Conservation (phyloP, 805 yeast species). For the Saturnispora besseyi region DNA sequence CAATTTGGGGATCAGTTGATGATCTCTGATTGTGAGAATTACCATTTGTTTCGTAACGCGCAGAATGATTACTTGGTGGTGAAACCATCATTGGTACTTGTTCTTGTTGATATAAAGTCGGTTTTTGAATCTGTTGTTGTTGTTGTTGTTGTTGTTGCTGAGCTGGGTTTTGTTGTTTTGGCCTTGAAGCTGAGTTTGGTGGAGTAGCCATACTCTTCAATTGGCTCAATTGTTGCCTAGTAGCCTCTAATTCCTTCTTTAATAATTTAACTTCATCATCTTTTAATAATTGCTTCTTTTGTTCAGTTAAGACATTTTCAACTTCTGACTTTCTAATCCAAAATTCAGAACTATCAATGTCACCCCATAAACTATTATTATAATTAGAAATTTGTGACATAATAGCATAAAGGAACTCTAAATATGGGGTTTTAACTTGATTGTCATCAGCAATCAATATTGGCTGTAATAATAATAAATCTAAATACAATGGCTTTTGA, state of each 20-base stretch:
- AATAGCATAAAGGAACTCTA: conserved; percentile 78
- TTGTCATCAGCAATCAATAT: conserved; percentile 85
- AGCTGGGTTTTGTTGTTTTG: background rate
- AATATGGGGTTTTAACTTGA: conserved; percentile 78
- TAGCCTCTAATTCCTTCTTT: background rate
- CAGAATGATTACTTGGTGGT: background rate
- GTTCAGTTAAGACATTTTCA: conserved; percentile 16
- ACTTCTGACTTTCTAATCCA: conserved; percentile 21
- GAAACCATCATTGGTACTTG: background rate
- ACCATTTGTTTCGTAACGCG: background rate
- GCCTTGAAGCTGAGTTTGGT: background rate
- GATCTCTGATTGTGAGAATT: conserved; percentile 2
- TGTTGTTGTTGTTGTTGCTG: conserved; percentile 3
- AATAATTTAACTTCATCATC: background rate
- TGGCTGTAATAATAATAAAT: conserved; percentile 74
- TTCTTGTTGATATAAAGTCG: background rate
- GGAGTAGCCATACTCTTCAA: conserved; percentile 6
- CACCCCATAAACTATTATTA: conserved; percentile 3
- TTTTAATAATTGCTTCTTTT: background rate
- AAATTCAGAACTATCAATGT: conserved; percentile 2
- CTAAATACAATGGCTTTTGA: conserved; percentile 54
- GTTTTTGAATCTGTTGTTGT: conserved; percentile 9
- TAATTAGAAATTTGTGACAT: conserved; percentile 48
- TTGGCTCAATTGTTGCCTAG: conserved; percentile 12
- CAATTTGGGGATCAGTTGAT: conserved; percentile 17